phyloP scores from a whole-genome alignment of 441 rosid species.

The Adansonia rubrostipa region DNA sequence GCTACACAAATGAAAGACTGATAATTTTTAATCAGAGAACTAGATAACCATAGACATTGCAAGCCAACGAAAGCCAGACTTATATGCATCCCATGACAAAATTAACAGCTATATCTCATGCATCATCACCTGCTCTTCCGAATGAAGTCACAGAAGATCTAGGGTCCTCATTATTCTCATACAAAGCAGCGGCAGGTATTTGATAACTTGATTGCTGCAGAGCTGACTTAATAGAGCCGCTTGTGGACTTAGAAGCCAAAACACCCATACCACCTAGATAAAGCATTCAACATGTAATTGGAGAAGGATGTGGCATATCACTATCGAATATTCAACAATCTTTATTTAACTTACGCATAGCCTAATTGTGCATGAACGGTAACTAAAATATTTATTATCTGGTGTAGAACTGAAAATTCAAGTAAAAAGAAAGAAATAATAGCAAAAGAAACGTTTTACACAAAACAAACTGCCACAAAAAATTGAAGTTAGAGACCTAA shows the following conservation, averaged over 20 bases:
- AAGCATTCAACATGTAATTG: conserved; percentile 1
- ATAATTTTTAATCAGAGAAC: conserved; percentile 2
- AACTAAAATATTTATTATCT: not conserved
- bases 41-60: not conserved
- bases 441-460: not conserved
- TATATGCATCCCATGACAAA: not conserved
- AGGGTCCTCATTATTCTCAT: conserved; percentile 60
- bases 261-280: conserved; percentile 51
- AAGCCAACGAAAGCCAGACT: not conserved
- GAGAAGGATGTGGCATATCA: not conserved
- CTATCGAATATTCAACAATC: not conserved
- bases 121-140: conserved; percentile 48
- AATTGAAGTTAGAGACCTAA: not conserved
- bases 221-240: conserved; percentile 50
- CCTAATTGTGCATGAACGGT: not conserved
- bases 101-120: not conserved
- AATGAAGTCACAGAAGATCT: conserved; percentile 38
- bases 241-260: conserved; percentile 47
- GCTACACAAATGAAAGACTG: not conserved
- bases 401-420: not conserved
- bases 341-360: not conserved
- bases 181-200: conserved; percentile 89
- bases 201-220: conserved; percentile 70
- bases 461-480: not conserved
- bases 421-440: not conserved